Evolutionary conservation across 495 filamentous ascomycete species (phyloP).

Genomic region (Darksidea phi): DNA sequence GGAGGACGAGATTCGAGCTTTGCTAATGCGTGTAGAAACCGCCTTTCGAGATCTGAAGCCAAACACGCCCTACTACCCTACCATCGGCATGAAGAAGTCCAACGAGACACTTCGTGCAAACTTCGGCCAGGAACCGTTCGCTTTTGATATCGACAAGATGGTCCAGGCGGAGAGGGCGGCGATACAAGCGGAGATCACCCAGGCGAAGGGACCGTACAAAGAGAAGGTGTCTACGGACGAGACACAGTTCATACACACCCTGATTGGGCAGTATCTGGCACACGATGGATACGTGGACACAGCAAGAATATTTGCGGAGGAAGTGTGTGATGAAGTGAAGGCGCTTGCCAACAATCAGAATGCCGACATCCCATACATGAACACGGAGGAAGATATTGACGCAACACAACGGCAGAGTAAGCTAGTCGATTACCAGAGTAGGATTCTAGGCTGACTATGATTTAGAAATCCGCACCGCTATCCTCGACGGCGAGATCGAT

Average conservation of each 20-base stretch:
- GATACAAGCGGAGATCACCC: constrained; percentile 24
- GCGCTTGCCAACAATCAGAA: constrained; percentile 59
- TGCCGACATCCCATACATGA: constrained; percentile 57
- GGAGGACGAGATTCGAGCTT: background rate
- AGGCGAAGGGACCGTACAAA: background rate
- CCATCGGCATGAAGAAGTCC: constrained; percentile 89
- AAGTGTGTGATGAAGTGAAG: constrained; percentile 63
- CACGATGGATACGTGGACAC: constrained; percentile 98
- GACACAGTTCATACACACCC: constrained; percentile 72
- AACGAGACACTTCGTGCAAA: constrained; percentile 82
- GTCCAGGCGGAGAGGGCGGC: constrained; percentile 50
- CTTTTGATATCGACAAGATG: constrained; percentile 89
- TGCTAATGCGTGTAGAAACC: constrained; percentile 53
- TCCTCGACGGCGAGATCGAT: constrained; percentile 93
- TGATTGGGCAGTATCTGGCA: constrained; percentile 84
- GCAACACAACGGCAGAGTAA: constrained; percentile 84
- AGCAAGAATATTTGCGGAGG: constrained; percentile 80
- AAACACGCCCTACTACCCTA: constrained; percentile 68
- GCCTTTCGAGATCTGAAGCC: constrained; percentile 78
- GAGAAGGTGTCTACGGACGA: constrained; percentile 51
- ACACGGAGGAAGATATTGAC: constrained; percentile 82
- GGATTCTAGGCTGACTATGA: background rate
- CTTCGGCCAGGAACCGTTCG: constrained; percentile 86
- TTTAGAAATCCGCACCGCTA: constrained; percentile 78
- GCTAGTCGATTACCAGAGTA: constrained; percentile 26